A percentile compares a stretch with the other conserved stretches of the same genome.
Conservation (phyloP, 1,284 basidiomycete species). For the Cutaneotrichosporon sp. region DNA sequence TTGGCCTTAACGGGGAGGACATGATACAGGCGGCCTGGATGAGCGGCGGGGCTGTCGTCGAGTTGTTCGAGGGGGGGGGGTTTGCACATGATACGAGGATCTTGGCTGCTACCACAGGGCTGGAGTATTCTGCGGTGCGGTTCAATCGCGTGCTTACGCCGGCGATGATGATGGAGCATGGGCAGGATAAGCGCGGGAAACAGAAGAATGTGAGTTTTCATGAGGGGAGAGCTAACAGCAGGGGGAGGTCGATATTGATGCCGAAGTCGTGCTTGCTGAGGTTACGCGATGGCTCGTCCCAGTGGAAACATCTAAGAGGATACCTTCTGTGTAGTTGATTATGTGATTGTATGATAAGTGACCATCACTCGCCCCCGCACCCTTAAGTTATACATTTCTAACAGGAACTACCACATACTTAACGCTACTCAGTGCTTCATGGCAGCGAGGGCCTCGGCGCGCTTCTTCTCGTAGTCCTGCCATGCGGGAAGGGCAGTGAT, state of each 20-base stretch:
- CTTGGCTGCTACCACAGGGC: slow-evolving; percentile 29
- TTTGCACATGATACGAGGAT: slow-evolving; percentile 34
- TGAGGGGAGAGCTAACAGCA: not conserved
- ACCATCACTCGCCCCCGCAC: not conserved
- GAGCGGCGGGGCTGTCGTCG: slow-evolving; percentile 23
- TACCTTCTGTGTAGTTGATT: not conserved
- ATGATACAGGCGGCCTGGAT: slow-evolving; percentile 36
- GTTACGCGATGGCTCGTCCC: not conserved
- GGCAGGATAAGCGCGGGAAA: not conserved
- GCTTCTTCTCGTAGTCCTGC: slow-evolving; percentile 11
- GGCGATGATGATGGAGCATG: slow-evolving; percentile 3
- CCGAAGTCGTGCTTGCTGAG: not conserved
- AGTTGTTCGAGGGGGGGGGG: slow-evolving; percentile 29
- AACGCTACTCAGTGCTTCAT: no score
- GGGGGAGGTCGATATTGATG: not conserved
- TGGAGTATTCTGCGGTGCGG: slow-evolving; percentile 33
- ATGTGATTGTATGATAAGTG: not conserved
- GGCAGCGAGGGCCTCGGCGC: no score
- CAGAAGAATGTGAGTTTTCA: slow-evolving; percentile 1
- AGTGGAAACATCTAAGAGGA: no score
- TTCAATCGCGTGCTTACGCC: slow-evolving; percentile 11
- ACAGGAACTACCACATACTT: slow-evolving; percentile 2
- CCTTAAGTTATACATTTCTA: slow-evolving; percentile 11
- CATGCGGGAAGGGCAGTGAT: slow-evolving; percentile 20
- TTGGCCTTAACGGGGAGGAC: slow-evolving; percentile 34